Conservation (phyloP, 1,284 basidiomycete genomes). For the Melampsora abietis-canadensis region DNA sequence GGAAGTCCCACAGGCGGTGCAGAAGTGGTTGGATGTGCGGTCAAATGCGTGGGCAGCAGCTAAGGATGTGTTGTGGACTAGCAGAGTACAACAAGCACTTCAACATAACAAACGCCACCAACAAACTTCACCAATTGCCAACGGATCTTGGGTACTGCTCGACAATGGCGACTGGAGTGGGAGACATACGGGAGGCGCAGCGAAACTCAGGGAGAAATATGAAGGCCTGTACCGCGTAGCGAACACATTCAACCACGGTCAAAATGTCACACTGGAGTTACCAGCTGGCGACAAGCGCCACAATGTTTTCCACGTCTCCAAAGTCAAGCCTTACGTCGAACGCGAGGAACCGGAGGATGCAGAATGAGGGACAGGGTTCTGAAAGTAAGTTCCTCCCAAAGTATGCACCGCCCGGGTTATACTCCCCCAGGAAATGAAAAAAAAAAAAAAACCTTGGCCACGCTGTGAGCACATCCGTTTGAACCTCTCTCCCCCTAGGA, state of each 20-base stretch:
- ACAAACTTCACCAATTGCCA: neutral
- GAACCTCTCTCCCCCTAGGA: no score
- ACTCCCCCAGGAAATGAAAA: no score
- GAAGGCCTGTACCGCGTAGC: constrained; percentile 6
- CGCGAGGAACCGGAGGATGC: no score
- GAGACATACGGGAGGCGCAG: neutral
- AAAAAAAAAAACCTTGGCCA: no score
- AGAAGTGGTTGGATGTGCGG: neutral
- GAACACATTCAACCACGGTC: constrained; percentile 5
- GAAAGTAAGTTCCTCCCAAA: no score
- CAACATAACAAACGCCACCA: constrained; percentile 1
- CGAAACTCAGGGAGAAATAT: constrained; percentile 9
- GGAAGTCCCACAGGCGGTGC: neutral
- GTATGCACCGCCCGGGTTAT: no score
- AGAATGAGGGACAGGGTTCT: no score
- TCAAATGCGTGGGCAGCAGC: constrained; percentile 5
- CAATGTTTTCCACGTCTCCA: constrained; percentile 18
- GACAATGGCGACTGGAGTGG: constrained; percentile 7
- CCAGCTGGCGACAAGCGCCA: constrained; percentile 1
- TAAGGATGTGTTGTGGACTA: neutral
- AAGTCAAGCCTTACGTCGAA: neutral
- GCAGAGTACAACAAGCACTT: constrained; percentile 4
- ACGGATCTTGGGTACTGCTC: neutral
- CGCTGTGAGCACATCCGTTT: no score
- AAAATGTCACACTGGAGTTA: constrained; percentile 17